Evolutionary conservation across 2,329 filamentous ascomycete genomes (phyloP), one percentile per base, ranked within the genome.

Genomic region (Talaromyces sp.): DNA sequence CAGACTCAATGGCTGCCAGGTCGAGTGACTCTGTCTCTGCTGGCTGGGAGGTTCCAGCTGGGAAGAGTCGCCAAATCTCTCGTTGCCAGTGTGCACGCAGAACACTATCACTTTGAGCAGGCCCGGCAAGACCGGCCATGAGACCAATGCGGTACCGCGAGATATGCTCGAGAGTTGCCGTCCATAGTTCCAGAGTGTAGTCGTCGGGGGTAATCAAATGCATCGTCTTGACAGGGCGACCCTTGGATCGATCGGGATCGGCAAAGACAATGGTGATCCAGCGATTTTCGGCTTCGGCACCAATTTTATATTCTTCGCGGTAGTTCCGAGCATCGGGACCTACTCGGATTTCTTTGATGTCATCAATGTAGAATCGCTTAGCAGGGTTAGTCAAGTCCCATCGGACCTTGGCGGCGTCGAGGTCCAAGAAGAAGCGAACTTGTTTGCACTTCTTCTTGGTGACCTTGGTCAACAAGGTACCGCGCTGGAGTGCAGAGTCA

Each of bases 231-330:
- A 84, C 81, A 6, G 80, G 75, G 27, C 82, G 79, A 52, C 87
- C 88, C 71, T 92, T 93, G 9, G 88, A 88, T 64, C 88, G 89
- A 67, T 92, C 90, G 0, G 89, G 87, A 42, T 91, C 84, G 0
- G 87, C 85, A 74, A 96, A 97, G 58, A 96, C 85, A 66, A 99
- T 92, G 30, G 93, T 96, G 71, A 98, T 93, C 85, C 93, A 96
- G 15, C 86, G 85, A 8, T 82, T 78, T 68, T 93, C 89, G 44
- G 87, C 84, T 6, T 85, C 79, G 57, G 88, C 84, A 0, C 88
- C 78, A 25, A 95, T 80, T 44, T 87, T 85, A 71, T 90, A 91
- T 73, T 97, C 93, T 69, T 93, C 87, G 49, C 91, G 89, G 72
- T 96, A 96, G 72, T 96, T 93, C 61, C 90, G 87, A 19, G 93